phyloP scores from a whole-genome alignment of 345 rosid genomes.

The Eucalyptus marginata region DNA sequence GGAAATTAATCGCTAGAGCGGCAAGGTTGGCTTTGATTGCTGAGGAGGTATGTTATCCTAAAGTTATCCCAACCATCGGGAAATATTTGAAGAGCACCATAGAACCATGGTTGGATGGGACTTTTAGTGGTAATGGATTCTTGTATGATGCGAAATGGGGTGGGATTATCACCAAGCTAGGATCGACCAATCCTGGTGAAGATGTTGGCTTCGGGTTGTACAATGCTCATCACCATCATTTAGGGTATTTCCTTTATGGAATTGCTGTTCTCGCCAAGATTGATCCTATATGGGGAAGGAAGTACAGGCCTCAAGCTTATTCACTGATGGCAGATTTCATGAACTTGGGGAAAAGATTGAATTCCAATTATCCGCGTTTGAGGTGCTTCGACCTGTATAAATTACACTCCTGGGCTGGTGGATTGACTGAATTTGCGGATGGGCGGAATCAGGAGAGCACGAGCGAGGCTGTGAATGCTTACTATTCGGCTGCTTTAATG shows the following conservation, averaged over 20 bases:
- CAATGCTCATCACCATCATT: slow-evolving; percentile 71
- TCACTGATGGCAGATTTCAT: slow-evolving; percentile 70
- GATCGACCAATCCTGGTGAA: slow-evolving; percentile 43
- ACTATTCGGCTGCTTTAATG: slow-evolving; percentile 82
- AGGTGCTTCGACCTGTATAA: slow-evolving; percentile 85
- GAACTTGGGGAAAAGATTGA: slow-evolving; percentile 42
- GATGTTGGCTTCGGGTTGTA: slow-evolving; percentile 84
- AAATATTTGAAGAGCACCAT: slow-evolving; percentile 64
- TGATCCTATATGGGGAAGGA: slow-evolving; percentile 79
- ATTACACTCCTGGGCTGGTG: slow-evolving; percentile 95
- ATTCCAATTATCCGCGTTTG: slow-evolving; percentile 51
- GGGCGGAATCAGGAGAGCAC: slow-evolving; percentile 89
- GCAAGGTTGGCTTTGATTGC: slow-evolving; percentile 88
- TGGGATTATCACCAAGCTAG: slow-evolving; percentile 68
- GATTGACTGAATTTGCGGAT: slow-evolving; percentile 72
- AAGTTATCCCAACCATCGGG: slow-evolving; percentile 50
- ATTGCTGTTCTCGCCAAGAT: slow-evolving; percentile 81
- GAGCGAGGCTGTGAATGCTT: slow-evolving; percentile 83
- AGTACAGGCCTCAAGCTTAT: slow-evolving; percentile 70
- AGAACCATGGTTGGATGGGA: slow-evolving; percentile 85
- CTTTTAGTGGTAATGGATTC: slow-evolving; percentile 64
- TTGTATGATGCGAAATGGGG: slow-evolving; percentile 77
- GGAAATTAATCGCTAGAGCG: slow-evolving; percentile 70
- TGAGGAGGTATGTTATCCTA: slow-evolving; percentile 52
- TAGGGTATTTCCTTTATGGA: slow-evolving; percentile 82